These are phyloP conservation scores for Beauveria sp. DNA, from an alignment of 2,329 filamentous ascomycete species.

Conservation along the genomic window DNA sequence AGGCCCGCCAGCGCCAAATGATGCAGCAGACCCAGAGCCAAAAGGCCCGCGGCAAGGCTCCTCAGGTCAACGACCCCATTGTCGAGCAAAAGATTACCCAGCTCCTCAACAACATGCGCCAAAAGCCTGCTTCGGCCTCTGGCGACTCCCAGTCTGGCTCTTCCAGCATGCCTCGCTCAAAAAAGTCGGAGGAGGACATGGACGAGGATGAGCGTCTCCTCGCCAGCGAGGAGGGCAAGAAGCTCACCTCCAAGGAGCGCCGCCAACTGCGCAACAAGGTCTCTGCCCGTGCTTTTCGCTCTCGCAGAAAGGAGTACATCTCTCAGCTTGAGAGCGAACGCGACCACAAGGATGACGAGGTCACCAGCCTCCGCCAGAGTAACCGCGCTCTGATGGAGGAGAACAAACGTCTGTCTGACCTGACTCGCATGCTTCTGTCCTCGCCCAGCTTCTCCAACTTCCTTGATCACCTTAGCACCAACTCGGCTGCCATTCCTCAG, in stretches of 20 bases:
- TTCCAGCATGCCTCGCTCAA: constrained; percentile 63
- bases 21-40: constrained; percentile 33
- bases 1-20: constrained; percentile 60
- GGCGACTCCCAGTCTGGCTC: constrained; percentile 38
- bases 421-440: constrained; percentile 73
- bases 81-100: constrained; percentile 92
- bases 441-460: constrained; percentile 79
- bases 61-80: constrained; percentile 55
- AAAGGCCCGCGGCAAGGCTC: constrained; percentile 42
- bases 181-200: constrained; percentile 98
- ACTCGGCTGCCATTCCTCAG: constrained; percentile 40
- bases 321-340: constrained; percentile 87
- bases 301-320: constrained; percentile 98
- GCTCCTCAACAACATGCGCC: constrained; percentile 84
- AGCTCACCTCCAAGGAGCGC: constrained; percentile 95
- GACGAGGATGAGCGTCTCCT: constrained; percentile 92
- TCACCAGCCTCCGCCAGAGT: constrained; percentile 68
- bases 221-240: constrained; percentile 97
- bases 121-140: constrained; percentile 53
- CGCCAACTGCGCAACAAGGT: constrained; percentile 98
- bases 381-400: constrained; percentile 79
- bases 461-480: constrained; percentile 61
- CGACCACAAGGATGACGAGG: constrained; percentile 74
- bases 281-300: constrained; percentile 93
- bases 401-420: constrained; percentile 70